Evolutionary conservation across 2,329 filamentous ascomycete genomes (phyloP).

Genomic region (Sclerotinia nivalis): DNA sequence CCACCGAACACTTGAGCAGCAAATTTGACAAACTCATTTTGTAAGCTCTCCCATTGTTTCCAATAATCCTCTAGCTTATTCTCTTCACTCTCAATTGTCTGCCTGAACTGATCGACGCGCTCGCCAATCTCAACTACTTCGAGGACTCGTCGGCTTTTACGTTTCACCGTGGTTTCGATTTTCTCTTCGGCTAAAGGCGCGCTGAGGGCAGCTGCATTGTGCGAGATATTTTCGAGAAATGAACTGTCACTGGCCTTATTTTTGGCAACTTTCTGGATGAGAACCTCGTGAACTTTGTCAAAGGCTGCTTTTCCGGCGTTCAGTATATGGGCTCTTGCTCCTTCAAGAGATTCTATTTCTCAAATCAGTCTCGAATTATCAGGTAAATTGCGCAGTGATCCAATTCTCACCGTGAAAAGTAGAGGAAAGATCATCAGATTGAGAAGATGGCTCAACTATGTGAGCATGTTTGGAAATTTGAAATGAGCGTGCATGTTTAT

Average conservation of each 20-base stretch:
- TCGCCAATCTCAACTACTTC: slow-evolving; percentile 33
- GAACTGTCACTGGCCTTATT: slow-evolving; percentile 22
- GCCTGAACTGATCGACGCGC: slow-evolving; percentile 31
- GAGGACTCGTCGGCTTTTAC: slow-evolving; percentile 27
- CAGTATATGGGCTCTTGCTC: slow-evolving; percentile 28
- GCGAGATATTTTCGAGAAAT: slow-evolving; percentile 28
- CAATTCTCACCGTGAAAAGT: background rate
- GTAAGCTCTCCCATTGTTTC: slow-evolving; percentile 37
- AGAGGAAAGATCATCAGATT: background rate
- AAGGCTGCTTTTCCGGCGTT: slow-evolving; percentile 26
- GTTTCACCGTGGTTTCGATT: slow-evolving; percentile 29
- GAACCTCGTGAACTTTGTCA: slow-evolving; percentile 25
- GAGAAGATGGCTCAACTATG: background rate
- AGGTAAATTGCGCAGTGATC: too few species aligned
- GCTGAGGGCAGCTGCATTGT: slow-evolving; percentile 20
- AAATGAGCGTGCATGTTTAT: background rate
- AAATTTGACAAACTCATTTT: slow-evolving; percentile 35
- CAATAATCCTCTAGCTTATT: slow-evolving; percentile 34
- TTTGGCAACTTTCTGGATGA: slow-evolving; percentile 24
- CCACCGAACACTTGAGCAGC: slow-evolving; percentile 28
- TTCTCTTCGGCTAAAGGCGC: slow-evolving; percentile 32
- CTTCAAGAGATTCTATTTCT: slow-evolving; percentile 31
- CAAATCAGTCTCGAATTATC: background rate
- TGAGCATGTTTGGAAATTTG: background rate
- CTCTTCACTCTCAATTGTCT: slow-evolving; percentile 31